These are phyloP conservation scores for Clarireedia hainanense DNA, from an alignment of 2,329 filamentous ascomycete species.

Conservation along the genomic window DNA sequence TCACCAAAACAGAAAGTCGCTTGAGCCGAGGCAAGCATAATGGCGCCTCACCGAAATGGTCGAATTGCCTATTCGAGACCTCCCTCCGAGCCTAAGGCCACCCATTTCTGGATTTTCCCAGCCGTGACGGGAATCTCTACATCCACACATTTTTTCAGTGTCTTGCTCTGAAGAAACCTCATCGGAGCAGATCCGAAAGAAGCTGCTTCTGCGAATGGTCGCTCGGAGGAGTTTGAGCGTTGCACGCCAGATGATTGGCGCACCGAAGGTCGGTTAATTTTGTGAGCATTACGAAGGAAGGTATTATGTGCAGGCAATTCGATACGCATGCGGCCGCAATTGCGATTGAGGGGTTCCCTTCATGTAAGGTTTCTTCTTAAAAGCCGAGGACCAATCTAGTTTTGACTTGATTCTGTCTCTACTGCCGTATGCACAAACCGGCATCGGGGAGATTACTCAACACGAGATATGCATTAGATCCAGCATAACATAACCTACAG, in stretches of 20 bases:
- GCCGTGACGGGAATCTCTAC: not conserved
- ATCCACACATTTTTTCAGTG: not conserved
- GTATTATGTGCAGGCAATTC: not conserved
- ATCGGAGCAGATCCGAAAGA: constrained; percentile 6
- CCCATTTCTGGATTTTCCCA: not conserved
- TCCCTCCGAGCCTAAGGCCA: not conserved
- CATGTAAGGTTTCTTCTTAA: not conserved
- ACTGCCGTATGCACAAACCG: no score
- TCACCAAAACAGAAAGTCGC: not conserved
- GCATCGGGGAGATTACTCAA: not conserved
- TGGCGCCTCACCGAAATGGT: not conserved
- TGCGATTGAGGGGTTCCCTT: not conserved
- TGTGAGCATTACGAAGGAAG: not conserved
- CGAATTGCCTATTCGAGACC: not conserved
- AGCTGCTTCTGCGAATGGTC: not conserved
- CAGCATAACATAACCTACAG: no score
- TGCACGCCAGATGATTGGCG: not conserved
- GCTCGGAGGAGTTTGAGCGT: not conserved
- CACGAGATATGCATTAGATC: not conserved
- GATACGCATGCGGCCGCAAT: constrained; percentile 2
- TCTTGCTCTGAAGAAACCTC: not conserved
- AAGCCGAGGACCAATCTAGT: not conserved
- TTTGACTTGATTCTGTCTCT: not conserved
- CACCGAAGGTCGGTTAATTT: not conserved
- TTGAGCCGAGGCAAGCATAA: constrained; percentile 2